Evolutionary conservation across 2,329 filamentous ascomycete genomes (phyloP).

Genomic region (Trichoderma sp.): DNA sequence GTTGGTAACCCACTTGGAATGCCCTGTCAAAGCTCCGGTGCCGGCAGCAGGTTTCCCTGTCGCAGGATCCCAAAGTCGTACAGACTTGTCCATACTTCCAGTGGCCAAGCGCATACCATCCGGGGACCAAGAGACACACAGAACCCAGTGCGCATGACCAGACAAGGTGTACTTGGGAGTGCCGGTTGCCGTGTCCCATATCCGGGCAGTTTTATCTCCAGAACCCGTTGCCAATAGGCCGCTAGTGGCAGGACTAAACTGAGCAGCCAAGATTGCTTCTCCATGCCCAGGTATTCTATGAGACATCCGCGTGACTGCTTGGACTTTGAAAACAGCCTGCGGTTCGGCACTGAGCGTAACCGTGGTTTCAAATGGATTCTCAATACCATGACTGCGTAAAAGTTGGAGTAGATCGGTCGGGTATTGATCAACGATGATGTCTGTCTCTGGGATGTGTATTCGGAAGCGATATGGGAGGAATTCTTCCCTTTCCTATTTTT

Average conservation of each 20-base stretch:
- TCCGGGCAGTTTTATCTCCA: conserved; percentile 84
- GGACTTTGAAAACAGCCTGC: conserved; percentile 91
- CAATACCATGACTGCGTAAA: conserved; percentile 55
- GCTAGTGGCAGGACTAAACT: conserved; percentile 79
- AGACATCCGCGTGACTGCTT: conserved; percentile 85
- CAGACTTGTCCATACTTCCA: conserved; percentile 87
- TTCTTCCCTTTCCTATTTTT: conserved; percentile 51
- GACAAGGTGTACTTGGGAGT: conserved; percentile 83
- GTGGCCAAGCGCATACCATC: conserved; percentile 80
- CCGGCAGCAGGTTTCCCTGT: conserved; percentile 73
- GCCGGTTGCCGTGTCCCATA: conserved; percentile 94
- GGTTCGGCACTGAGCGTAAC: conserved; percentile 64
- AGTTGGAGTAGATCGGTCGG: conserved; percentile 54
- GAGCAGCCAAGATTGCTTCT: conserved; percentile 80
- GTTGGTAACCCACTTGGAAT: conserved; percentile 84
- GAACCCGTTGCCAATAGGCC: conserved; percentile 81
- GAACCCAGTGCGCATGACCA: conserved; percentile 86
- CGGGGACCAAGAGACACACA: conserved; percentile 83
- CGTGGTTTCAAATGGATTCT: conserved; percentile 56
- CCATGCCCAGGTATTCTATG: conserved; percentile 88
- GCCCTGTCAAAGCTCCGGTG: conserved; percentile 66
- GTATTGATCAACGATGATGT: conserved; percentile 55
- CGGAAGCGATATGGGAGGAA: conserved; percentile 62
- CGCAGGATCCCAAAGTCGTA: conserved; percentile 84
- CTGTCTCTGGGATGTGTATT: conserved; percentile 55